Base-by-base conservation (phyloP, 1,284 basidiomycete species). In the Puccinia polysora region DNA sequence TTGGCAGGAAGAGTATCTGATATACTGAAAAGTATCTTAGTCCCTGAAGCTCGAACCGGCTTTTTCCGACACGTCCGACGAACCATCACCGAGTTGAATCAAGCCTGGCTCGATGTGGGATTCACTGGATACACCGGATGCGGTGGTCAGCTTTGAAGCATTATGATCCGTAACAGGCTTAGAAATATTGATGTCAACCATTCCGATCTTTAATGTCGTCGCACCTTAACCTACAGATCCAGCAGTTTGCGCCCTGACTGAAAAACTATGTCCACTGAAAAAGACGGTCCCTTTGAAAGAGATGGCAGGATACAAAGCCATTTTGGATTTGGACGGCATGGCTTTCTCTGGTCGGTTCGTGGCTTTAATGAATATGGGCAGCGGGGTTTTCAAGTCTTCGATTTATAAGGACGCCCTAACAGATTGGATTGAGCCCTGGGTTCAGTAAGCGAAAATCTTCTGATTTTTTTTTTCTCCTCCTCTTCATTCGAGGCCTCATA, bases 381-480 rank as follows among this genome's bases (percentile, higher is more conserved):
- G 58, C 45, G 68, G 68, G 10, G 68, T 71, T 4, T 52, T 71
- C 55, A 71, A 71, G 25, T 71, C 68, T 25, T 52, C 68, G 14
- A 63, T 71, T 40, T 71, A 59, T 43, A 40, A 32, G 20, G 68
- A 71, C 25, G 68, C 68, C 0, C 55, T 71, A 38, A 63, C 68
- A 4, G 68, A 71, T 10, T 71, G 68, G 68, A 71, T 71, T 36
- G 68, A 71, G 49, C 68, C 68, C 32, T 71, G 68, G 68, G 68
- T 71, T 23, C 68, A 71, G 68, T 71, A 47, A 63, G 59, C 28
- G 49, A 8, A 50, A 50, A 14, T 56, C 8, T 5, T 6, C 23
- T 32, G 52, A 23, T 28, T 62, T 28, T 45, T 25, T 25, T 62
- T 18, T 6, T 2, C 7, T 2, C 14, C 18, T 45, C 30, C 38